Percentiles rank a stretch among this genome's conserved stretches.
Conservation (phyloP, 2,329 filamentous ascomycete genomes). For the Fusarium circinatum region DNA sequence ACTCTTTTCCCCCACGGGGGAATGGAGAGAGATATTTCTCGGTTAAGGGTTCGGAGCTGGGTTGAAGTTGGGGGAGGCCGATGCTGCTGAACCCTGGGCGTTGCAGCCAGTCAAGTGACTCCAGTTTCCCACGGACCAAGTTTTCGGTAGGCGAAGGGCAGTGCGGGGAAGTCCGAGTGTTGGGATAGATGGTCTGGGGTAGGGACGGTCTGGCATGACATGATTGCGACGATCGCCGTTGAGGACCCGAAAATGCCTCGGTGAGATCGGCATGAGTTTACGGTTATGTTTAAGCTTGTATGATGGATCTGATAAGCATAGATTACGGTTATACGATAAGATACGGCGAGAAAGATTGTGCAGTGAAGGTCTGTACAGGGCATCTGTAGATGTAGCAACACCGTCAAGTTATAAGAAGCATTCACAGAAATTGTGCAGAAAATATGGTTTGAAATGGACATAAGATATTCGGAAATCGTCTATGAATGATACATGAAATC, state of each 20-base stretch:
- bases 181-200: not conserved
- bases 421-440: fast-evolving
- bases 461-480: not conserved
- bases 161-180: not conserved
- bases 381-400: fast-evolving
- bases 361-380: fast-evolving
- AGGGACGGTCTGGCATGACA: not conserved
- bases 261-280: not conserved
- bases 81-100: not conserved
- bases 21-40: not conserved
- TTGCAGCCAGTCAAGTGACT: not conserved
- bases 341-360: not conserved
- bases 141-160: not conserved
- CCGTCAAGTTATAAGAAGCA: fast-evolving
- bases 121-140: not conserved
- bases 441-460: fast-evolving
- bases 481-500: not conserved
- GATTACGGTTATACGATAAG: not conserved
- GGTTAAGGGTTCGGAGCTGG: not conserved
- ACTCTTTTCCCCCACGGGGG: not conserved
- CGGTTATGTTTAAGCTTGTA: not conserved
- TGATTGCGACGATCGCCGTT: not conserved
- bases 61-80: not conserved
- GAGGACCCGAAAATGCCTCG: not conserved
- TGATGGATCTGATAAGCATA: not conserved